phyloP scores from a whole-genome alignment of 306 rosid species.

The Glycine soja region DNA sequence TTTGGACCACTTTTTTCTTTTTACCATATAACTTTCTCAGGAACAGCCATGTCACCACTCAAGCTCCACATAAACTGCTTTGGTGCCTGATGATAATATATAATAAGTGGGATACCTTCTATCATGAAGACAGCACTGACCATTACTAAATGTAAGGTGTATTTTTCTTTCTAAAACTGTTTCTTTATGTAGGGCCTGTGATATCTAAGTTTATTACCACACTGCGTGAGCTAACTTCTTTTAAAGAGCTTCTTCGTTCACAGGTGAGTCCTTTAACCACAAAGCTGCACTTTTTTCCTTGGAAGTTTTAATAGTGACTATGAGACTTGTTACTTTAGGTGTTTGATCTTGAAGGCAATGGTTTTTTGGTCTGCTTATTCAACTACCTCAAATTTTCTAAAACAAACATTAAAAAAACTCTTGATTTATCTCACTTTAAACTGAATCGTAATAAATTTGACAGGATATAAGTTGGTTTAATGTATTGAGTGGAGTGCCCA shows the following conservation, averaged over 20 bases:
- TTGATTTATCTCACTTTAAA: no score
- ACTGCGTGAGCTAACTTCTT: slow-evolving; percentile 85
- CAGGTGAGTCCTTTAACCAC: slow-evolving; percentile 68
- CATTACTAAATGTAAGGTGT: slow-evolving; percentile 34
- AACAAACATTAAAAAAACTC: slow-evolving; percentile 7
- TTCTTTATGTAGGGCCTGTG: slow-evolving; percentile 83
- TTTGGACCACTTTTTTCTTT: slow-evolving; percentile 19
- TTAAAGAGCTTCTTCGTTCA: slow-evolving; percentile 95
- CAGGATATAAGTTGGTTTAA: neutral
- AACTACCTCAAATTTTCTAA: slow-evolving; percentile 13
- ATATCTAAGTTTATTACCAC: slow-evolving; percentile 77
- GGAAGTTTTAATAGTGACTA: slow-evolving; percentile 26
- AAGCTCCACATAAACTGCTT: slow-evolving; percentile 30
- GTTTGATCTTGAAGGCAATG: slow-evolving; percentile 34
- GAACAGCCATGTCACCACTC: slow-evolving; percentile 35
- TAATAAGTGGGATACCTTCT: neutral
- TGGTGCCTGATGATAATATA: slow-evolving; percentile 36
- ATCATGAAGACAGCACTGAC: slow-evolving; percentile 29
- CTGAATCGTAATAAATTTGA: no score
- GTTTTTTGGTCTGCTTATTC: slow-evolving; percentile 34
- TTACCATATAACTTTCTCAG: slow-evolving; percentile 24
- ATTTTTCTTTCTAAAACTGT: slow-evolving; percentile 43
- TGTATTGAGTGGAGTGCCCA: slow-evolving; percentile 21
- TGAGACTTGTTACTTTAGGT: slow-evolving; percentile 14
- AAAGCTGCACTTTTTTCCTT: slow-evolving; percentile 31